Percentiles rank a stretch among this genome's conserved stretches.
phyloP scores from a whole-genome alignment of 2,329 filamentous ascomycete species.

The Keithomyces neogunnii region DNA sequence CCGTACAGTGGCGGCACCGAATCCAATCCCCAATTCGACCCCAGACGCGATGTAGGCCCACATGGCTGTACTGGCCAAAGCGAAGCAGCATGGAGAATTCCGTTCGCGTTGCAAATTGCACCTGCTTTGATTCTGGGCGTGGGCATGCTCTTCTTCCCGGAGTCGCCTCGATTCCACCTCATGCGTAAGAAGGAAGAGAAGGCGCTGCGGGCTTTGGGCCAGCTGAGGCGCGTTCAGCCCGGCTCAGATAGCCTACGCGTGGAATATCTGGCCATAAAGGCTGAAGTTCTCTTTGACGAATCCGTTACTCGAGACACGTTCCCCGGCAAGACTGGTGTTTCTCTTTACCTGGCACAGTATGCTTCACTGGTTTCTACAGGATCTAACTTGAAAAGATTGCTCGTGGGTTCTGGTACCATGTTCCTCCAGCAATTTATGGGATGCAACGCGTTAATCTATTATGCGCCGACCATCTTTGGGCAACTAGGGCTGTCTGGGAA shows the following conservation, averaged over 20 bases:
- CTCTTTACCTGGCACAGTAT: conserved; percentile 23
- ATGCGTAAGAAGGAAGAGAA: conserved; percentile 23
- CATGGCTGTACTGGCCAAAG: conserved; percentile 36
- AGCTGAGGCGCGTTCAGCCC: conserved; percentile 23
- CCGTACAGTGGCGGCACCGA: conserved; percentile 35
- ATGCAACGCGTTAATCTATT: conserved; percentile 39
- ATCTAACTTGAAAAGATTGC: conserved; percentile 31
- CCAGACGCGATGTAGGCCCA: conserved; percentile 29
- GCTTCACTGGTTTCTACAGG: conserved; percentile 19
- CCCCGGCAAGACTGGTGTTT: conserved; percentile 20
- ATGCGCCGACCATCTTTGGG: conserved; percentile 36
- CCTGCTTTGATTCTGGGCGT: conserved; percentile 46
- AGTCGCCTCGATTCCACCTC: conserved; percentile 25
- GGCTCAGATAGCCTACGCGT: conserved; percentile 19
- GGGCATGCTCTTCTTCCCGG: conserved; percentile 45
- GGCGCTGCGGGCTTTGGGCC: conserved; percentile 21
- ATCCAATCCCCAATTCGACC: conserved; percentile 30
- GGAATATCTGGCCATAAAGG: conserved; percentile 28
- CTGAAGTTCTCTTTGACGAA: conserved; percentile 28
- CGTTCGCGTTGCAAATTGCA: conserved; percentile 41
- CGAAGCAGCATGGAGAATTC: conserved; percentile 35
- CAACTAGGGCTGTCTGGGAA: conserved; percentile 33
- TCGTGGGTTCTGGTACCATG: conserved; percentile 47
- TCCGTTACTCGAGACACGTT: conserved; percentile 18
- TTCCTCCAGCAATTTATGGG: conserved; percentile 45